Percentiles rank a stretch among this genome's conserved stretches.
These are phyloP conservation scores for Sphaerosporella brunnea DNA, from an alignment of 495 filamentous ascomycete species.

Conservation along the genomic window DNA sequence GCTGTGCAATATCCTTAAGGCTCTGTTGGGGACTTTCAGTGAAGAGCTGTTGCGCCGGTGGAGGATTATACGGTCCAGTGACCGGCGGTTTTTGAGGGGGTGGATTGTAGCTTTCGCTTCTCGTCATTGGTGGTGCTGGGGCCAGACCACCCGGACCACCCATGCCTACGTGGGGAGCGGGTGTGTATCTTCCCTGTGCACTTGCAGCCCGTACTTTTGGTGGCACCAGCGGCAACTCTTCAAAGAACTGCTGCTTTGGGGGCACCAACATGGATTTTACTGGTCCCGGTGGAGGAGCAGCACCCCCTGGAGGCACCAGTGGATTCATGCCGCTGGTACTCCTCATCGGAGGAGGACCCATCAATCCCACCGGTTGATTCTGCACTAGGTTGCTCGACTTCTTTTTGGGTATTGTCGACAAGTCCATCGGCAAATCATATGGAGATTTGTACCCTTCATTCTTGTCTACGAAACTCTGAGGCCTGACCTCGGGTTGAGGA, in stretches of 20 bases:
- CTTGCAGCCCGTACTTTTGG: conserved; percentile 37
- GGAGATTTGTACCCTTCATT: conserved; percentile 87
- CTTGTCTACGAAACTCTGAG: conserved; percentile 72
- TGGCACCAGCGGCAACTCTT: conserved; percentile 58
- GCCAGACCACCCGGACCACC: conserved; percentile 27
- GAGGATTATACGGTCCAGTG: not conserved
- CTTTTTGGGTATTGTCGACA: conserved; percentile 33
- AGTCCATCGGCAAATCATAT: conserved; percentile 84
- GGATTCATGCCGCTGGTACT: conserved; percentile 52
- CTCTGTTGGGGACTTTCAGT: conserved; percentile 6
- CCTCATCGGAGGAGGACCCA: conserved; percentile 38
- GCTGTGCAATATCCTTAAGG: conserved; percentile 10
- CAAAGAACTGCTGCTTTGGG: conserved; percentile 28
- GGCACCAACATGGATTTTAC: conserved; percentile 18
- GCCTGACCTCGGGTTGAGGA: conserved; percentile 31
- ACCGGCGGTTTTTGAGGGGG: conserved; percentile 24
- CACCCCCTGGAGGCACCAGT: too few species aligned
- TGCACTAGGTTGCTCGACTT: conserved; percentile 36
- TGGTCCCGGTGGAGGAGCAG: conserved; percentile 19
- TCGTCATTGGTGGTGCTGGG: conserved; percentile 31
- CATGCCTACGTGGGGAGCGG: too few species aligned
- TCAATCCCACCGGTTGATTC: conserved; percentile 28
- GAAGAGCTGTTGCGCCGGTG: conserved; percentile 1
- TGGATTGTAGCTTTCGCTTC: conserved; percentile 38
- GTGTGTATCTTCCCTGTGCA: conserved; percentile 16